phyloP scores from a whole-genome alignment of 148 eudicot genomes.

The Silene uniflora region DNA sequence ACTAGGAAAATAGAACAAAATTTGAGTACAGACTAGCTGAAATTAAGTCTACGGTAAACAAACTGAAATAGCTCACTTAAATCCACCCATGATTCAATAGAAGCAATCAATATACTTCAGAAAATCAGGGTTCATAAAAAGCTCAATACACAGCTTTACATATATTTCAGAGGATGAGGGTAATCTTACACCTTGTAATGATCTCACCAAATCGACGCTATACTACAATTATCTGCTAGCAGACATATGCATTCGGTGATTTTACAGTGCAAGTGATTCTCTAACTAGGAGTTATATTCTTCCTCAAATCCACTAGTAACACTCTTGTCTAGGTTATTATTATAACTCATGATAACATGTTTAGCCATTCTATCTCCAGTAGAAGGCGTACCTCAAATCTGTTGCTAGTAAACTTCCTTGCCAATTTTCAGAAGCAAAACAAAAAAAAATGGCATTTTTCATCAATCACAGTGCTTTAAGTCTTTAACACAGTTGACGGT shows the following conservation, averaged over 20 bases:
- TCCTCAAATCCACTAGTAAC: neutral
- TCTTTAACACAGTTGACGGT: no score
- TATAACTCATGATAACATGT: neutral
- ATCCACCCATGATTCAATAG: no score
- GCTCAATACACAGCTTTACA: no score
- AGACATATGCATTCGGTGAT: neutral
- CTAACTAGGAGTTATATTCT: neutral
- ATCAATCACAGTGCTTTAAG: no score
- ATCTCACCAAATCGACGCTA: neutral
- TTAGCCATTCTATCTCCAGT: neutral
- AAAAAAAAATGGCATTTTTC: no score
- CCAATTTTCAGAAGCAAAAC: no score
- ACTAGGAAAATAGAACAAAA: neutral
- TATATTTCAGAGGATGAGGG: no score
- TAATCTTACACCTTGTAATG: neutral
- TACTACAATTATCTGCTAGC: neutral
- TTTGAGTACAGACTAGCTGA: neutral
- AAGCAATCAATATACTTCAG: no score
- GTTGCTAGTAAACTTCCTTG: neutral
- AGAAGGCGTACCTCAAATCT: neutral
- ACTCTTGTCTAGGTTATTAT: no score
- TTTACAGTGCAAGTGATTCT: neutral
- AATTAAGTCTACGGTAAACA: no score
- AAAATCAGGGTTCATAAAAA: no score
- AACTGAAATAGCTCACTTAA: no score